A percentile compares a stretch with the other conserved stretches of the same genome.
These are phyloP conservation scores for Solanum neorickii DNA, from an alignment of 257 asterid species.

Conservation along the genomic window DNA sequence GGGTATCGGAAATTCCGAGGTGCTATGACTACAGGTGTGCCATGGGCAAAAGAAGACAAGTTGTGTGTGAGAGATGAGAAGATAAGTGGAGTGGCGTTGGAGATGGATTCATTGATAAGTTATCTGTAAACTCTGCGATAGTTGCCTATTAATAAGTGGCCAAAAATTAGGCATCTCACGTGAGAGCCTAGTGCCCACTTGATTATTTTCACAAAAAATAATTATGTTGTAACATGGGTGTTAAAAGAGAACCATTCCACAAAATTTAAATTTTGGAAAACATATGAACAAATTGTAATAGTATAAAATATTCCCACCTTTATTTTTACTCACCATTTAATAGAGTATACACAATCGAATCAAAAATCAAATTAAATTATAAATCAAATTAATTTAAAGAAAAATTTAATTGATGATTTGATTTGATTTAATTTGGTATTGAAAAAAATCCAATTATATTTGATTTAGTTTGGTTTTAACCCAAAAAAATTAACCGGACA, in stretches of 20 bases:
- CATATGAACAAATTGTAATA: neutral
- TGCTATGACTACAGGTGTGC: neutral
- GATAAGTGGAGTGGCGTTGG: neutral
- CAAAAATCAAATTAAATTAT: no score
- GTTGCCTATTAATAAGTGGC: neutral
- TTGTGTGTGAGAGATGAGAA: neutral
- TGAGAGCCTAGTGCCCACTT: neutral
- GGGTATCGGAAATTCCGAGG: neutral
- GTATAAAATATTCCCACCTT: neutral
- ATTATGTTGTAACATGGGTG: neutral
- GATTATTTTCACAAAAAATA: neutral
- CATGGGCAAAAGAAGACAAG: neutral
- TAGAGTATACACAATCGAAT: no score
- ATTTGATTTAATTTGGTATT: no score
- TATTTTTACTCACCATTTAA: no score
- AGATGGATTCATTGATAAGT: neutral
- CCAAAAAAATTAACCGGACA: fast-evolving
- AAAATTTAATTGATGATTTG: no score
- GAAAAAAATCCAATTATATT: no score
- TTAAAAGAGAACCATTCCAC: neutral
- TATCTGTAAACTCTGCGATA: neutral
- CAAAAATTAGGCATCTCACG: neutral
- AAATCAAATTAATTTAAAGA: no score
- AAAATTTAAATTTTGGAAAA: neutral
- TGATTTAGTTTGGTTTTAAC: fast-evolving